Evolutionary conservation across 768 basidiomycete genomes (phyloP).

Genomic region (Pulveroboletus sp.): DNA sequence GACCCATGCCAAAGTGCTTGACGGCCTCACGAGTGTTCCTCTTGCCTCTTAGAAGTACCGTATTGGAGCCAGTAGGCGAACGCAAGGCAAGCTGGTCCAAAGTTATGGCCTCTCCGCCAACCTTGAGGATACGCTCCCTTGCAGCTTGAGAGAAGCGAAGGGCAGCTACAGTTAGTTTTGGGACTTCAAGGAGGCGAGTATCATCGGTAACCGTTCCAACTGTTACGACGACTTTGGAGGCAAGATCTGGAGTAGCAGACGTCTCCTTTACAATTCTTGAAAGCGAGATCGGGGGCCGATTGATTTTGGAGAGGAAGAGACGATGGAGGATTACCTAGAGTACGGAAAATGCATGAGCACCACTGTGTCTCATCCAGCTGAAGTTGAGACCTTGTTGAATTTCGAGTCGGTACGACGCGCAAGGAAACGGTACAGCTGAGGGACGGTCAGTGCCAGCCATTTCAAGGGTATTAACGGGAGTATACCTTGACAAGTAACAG

Average conservation of each 20-base stretch:
- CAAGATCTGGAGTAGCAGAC: constrained; percentile 52
- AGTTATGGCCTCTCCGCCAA: constrained; percentile 92
- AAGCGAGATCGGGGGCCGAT: constrained; percentile 94
- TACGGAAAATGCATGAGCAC: constrained; percentile 17
- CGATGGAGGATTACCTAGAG: constrained; percentile 86
- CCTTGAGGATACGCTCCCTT: constrained; percentile 90
- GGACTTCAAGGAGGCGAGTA: constrained; percentile 76
- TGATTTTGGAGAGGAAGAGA: constrained; percentile 95
- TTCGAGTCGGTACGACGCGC: constrained; percentile 92
- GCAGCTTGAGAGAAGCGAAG: constrained; percentile 92
- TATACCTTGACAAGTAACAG: constrained; percentile 94
- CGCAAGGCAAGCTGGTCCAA: constrained; percentile 95
- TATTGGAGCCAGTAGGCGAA: constrained; percentile 93
- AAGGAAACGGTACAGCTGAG: constrained; percentile 95
- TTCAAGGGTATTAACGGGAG: constrained; percentile 7
- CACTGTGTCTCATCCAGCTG: neutral
- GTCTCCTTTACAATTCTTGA: constrained; percentile 90
- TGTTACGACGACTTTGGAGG: constrained; percentile 80
- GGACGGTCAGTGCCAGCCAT: constrained; percentile 4
- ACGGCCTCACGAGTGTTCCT: constrained; percentile 91
- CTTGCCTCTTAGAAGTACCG: constrained; percentile 87
- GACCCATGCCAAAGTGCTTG: constrained; percentile 98
- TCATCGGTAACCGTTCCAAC: constrained; percentile 97
- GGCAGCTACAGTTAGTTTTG: constrained; percentile 90
- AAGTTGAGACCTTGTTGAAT: constrained; percentile 81